These are phyloP conservation scores for Psidium friedrichsthalianum DNA, from an alignment of 345 rosid genomes.

Conservation along the genomic window DNA sequence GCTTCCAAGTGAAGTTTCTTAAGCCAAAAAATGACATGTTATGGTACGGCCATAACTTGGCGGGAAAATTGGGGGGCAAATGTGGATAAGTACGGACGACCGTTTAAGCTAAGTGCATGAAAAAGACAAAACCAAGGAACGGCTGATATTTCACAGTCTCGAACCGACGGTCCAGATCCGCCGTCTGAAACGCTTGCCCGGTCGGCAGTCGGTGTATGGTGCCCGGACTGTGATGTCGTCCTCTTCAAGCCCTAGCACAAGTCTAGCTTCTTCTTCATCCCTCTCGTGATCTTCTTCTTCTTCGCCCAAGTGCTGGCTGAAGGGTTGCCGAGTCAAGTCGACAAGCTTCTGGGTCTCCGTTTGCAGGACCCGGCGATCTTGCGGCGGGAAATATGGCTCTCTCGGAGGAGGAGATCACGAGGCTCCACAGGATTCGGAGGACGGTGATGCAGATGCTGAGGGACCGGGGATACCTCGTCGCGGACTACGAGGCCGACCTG, in stretches of 20 bases:
- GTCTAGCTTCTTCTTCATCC: no score
- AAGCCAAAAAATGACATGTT: not conserved
- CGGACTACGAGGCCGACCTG: constrained; percentile 51
- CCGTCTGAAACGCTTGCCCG: not conserved
- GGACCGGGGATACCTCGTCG: constrained; percentile 67
- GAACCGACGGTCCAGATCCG: not conserved
- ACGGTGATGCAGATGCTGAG: constrained; percentile 76
- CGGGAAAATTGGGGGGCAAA: not conserved
- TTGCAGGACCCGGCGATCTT: no score
- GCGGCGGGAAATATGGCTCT: constrained; percentile 33
- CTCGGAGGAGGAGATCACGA: constrained; percentile 53
- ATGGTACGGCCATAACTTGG: not conserved
- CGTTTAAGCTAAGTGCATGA: not conserved
- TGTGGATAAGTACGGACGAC: not conserved
- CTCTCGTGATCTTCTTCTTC: no score
- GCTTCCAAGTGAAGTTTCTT: no score
- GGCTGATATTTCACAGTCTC: not conserved
- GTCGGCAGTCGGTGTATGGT: not conserved
- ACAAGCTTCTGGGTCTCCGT: no score
- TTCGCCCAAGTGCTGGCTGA: not conserved
- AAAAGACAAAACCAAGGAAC: not conserved
- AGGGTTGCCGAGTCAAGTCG: not conserved
- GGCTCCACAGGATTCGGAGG: constrained; percentile 51
- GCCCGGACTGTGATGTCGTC: not conserved
- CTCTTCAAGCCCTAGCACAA: no score